Conservation (phyloP, 768 basidiomycete species). For the Xanthoconium purpureum region DNA sequence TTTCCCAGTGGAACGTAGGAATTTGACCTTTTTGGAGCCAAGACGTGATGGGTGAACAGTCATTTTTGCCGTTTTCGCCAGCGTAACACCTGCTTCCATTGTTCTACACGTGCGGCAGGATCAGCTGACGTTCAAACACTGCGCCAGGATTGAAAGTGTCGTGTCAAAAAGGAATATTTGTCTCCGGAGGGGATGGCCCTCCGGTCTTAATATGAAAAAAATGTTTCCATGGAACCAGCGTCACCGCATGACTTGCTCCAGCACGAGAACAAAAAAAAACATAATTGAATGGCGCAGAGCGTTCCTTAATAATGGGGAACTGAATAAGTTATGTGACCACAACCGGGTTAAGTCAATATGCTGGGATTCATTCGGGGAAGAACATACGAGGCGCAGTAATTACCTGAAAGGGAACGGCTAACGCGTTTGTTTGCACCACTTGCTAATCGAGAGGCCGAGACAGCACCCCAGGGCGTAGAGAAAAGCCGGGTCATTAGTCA, state of each 20-base stretch:
- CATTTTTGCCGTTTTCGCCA: conserved; percentile 25
- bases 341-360: conserved; percentile 22
- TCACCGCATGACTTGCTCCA: conserved; percentile 21
- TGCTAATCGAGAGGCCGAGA: conserved; percentile 17
- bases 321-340: conserved; percentile 25
- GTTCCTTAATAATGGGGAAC: conserved; percentile 32
- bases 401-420: conserved; percentile 18
- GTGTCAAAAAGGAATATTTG: conserved; percentile 23
- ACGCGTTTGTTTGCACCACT: conserved; percentile 12
- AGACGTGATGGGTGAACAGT: conserved; percentile 11
- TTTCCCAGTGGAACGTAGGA: conserved; percentile 23
- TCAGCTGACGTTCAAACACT: conserved; percentile 25
- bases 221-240: conserved; percentile 26
- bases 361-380: conserved; percentile 25
- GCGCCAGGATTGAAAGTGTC: conserved; percentile 18
- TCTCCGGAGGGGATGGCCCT: conserved; percentile 19
- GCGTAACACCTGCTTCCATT: conserved; percentile 31
- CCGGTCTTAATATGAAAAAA: conserved; percentile 30
- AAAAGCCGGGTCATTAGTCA: conserved; percentile 30
- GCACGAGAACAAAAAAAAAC: conserved; percentile 23
- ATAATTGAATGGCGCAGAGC: conserved; percentile 16
- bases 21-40: conserved; percentile 23
- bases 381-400: conserved; percentile 27
- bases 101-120: conserved; percentile 27
- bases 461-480: conserved; percentile 21